Percentiles rank a stretch among this genome's conserved stretches.
These are phyloP conservation scores for Paratinospora sagittata DNA, from an alignment of 164 flowering plant species.

Conservation along the genomic window DNA sequence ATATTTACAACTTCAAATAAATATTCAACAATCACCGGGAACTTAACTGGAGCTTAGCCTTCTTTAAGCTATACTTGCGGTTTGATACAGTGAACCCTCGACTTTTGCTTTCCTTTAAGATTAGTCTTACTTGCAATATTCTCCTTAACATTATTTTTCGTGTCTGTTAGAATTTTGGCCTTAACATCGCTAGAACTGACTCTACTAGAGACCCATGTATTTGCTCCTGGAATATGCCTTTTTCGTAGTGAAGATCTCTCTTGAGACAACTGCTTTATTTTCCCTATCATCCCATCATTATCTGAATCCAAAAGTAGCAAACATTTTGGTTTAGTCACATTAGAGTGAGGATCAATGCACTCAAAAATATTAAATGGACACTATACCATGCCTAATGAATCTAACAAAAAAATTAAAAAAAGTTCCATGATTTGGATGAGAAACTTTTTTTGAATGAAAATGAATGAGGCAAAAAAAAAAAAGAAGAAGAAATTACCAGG, in stretches of 20 bases:
- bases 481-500: slow-evolving; percentile 58
- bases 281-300: slow-evolving; percentile 10
- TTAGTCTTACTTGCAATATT: slow-evolving; percentile 19
- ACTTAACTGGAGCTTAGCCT: slow-evolving; percentile 10
- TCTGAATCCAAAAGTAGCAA: slow-evolving; percentile 1
- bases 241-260: slow-evolving; percentile 4
- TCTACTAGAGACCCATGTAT: slow-evolving; percentile 27
- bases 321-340: not conserved
- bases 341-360: not conserved
- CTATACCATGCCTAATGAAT: too few species aligned
- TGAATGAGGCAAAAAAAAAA: not conserved
- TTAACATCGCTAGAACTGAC: slow-evolving; percentile 13
- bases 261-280: slow-evolving; percentile 3
- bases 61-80: too few species aligned
- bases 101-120: slow-evolving; percentile 19
- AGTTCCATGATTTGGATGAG: not conserved
- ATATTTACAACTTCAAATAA: not conserved
- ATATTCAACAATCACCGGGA: not conserved
- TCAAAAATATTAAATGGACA: not conserved
- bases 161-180: slow-evolving; percentile 16
- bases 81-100: too few species aligned
- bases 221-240: not conserved
- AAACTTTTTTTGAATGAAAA: not conserved
- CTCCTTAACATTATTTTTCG: slow-evolving; percentile 20
- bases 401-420: not conserved